These are phyloP conservation scores for Spencermartinsiella europaea DNA, from an alignment of 805 yeast genomes.

Conservation along the genomic window DNA sequence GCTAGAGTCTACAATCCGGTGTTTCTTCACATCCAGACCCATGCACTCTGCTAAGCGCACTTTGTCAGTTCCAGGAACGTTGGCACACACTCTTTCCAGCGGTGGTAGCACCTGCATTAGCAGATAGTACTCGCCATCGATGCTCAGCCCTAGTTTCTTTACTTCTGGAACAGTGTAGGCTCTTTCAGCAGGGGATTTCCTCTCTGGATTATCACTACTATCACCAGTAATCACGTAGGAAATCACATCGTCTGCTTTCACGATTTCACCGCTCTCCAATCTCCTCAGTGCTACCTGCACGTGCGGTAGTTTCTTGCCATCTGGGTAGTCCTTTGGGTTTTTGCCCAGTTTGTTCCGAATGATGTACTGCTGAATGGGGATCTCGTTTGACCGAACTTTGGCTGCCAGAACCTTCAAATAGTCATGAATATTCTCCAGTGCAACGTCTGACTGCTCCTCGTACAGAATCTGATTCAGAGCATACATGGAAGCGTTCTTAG, in stretches of 20 bases:
- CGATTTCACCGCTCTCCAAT: slow-evolving; percentile 75
- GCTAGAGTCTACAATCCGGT: slow-evolving; percentile 30
- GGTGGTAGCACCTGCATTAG: slow-evolving; percentile 90
- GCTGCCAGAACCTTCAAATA: slow-evolving; percentile 58
- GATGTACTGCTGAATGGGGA: slow-evolving; percentile 62
- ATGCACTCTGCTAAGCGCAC: slow-evolving; percentile 69
- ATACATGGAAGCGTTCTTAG: slow-evolving; percentile 79
- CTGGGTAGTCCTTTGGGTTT: slow-evolving; percentile 80
- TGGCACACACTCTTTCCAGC: slow-evolving; percentile 77
- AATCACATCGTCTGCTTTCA: slow-evolving; percentile 85
- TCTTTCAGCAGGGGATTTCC: slow-evolving; percentile 58
- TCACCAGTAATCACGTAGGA: slow-evolving; percentile 71
- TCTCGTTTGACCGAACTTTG: slow-evolving; percentile 55
- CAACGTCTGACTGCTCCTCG: slow-evolving; percentile 65
- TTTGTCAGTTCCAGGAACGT: slow-evolving; percentile 81
- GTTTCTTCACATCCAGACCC: slow-evolving; percentile 70
- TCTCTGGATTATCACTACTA: slow-evolving; percentile 27
- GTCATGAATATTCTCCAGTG: slow-evolving; percentile 63
- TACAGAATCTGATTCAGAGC: slow-evolving; percentile 68
- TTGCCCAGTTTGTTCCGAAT: slow-evolving; percentile 87
- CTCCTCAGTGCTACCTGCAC: slow-evolving; percentile 87
- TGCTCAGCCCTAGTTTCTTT: slow-evolving; percentile 42
- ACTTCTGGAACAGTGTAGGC: slow-evolving; percentile 81
- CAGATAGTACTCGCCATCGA: slow-evolving; percentile 75
- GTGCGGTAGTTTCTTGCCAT: slow-evolving; percentile 76